A percentile compares a stretch with the other conserved stretches of the same genome.
Conservation (phyloP, 202 grass and related monocot genomes). For the Eragrostis tef region DNA sequence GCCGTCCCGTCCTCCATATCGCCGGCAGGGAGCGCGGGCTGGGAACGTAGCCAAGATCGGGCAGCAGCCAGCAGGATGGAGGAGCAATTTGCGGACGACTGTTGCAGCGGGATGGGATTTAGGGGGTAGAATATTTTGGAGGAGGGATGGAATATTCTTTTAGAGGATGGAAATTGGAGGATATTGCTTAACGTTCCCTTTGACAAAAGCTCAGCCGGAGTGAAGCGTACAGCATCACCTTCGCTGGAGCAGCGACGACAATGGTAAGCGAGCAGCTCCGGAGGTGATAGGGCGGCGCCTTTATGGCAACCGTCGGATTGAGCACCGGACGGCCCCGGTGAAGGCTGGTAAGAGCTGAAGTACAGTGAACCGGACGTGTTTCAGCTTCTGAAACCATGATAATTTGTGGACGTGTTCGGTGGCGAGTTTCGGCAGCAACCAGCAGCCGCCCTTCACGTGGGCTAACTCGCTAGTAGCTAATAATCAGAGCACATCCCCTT, state of each 20-base stretch:
- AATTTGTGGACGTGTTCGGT: not conserved
- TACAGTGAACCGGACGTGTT: not conserved
- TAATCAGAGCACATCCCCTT: not conserved
- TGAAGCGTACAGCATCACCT: not conserved
- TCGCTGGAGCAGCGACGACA: slow-evolving; percentile 26
- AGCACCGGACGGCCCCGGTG: not conserved
- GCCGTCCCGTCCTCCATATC: no score
- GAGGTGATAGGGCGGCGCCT: not conserved
- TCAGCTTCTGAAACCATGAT: not conserved
- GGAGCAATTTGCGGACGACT: no score
- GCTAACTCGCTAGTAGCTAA: not conserved
- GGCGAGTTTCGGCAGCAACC: not conserved
- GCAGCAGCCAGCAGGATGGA: no score
- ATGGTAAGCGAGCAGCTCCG: not conserved
- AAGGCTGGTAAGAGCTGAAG: not conserved
- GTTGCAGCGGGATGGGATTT: no score
- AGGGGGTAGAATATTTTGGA: no score
- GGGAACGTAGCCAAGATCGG: no score
- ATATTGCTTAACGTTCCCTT: no score
- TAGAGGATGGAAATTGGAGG: no score
- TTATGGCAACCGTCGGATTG: not conserved
- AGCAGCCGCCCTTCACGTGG: not conserved
- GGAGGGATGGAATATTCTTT: no score
- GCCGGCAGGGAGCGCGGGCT: no score
- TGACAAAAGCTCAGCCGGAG: not conserved